A percentile compares a stretch with the other conserved stretches of the same genome.
Evolutionary conservation across 148 eudicot genomes (phyloP).

Genomic region (Chenopodium formosanum): DNA sequence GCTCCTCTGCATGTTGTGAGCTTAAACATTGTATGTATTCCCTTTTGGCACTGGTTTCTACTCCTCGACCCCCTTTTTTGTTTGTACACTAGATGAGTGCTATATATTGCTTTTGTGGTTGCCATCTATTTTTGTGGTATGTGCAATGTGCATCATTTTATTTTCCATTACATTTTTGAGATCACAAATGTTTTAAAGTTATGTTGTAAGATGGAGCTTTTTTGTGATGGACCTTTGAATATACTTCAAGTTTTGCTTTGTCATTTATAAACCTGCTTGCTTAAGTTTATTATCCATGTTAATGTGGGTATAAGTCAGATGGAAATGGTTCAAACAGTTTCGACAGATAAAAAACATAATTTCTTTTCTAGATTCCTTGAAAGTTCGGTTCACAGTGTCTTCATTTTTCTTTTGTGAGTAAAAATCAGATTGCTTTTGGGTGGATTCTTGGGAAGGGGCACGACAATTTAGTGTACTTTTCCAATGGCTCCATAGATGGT

Average conservation of each 20-base stretch:
- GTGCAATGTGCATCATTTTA: background rate
- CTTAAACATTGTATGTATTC: constrained; percentile 78
- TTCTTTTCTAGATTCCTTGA: background rate
- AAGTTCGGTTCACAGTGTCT: background rate
- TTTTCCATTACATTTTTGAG: background rate
- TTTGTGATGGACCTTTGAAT: background rate
- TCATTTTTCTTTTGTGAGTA: background rate
- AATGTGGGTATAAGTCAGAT: background rate
- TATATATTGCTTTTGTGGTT: background rate
- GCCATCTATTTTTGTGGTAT: background rate
- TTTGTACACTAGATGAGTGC: constrained; percentile 4
- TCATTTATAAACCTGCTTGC: background rate
- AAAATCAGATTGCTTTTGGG: background rate
- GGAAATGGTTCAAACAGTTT: background rate
- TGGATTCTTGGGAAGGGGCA: background rate
- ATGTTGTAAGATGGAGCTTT: background rate
- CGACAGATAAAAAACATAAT: background rate
- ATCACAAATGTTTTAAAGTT: background rate
- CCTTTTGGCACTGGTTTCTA: constrained; percentile 3
- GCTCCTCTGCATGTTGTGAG: constrained; percentile 96
- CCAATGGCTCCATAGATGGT: background rate
- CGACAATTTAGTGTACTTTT: background rate
- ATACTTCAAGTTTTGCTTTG: background rate
- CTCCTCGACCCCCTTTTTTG: constrained; percentile 2
- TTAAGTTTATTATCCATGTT: background rate